phyloP scores from a whole-genome alignment of 768 basidiomycete species.

The Candolleomyces efflorescens region DNA sequence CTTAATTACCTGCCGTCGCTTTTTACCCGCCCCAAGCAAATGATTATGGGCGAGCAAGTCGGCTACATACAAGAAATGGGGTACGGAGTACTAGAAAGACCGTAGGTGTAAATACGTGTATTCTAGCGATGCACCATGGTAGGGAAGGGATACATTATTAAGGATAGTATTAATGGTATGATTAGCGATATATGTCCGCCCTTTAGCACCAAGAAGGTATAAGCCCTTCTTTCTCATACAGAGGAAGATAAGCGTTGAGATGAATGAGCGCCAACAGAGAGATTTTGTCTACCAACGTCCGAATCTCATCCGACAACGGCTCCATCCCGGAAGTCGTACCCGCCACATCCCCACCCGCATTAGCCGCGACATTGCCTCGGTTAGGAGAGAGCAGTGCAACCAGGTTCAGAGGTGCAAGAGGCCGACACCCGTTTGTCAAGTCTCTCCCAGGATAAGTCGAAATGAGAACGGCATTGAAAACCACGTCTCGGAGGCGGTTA shows the following conservation, averaged over 20 bases:
- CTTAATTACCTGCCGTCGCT: too few relatives aligned
- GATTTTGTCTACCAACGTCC: slow-evolving; percentile 64
- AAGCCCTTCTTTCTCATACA: slow-evolving; percentile 71
- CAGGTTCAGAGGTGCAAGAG: slow-evolving; percentile 6
- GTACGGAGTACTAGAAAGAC: too few relatives aligned
- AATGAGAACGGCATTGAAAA: slow-evolving; percentile 57
- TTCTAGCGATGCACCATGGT: too few relatives aligned
- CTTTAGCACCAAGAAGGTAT: slow-evolving; percentile 10
- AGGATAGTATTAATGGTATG: background rate
- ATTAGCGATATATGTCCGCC: background rate
- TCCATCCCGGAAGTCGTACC: slow-evolving; percentile 60
- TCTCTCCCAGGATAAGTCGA: slow-evolving; percentile 44
- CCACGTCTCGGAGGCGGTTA: slow-evolving; percentile 57
- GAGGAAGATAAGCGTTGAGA: slow-evolving; percentile 67
- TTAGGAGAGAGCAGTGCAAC: background rate
- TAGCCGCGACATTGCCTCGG: background rate
- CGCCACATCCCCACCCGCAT: background rate
- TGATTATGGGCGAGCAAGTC: too few relatives aligned
- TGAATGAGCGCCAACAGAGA: slow-evolving; percentile 72
- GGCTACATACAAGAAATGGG: too few relatives aligned
- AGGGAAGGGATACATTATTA: too few relatives aligned
- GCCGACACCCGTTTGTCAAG: slow-evolving; percentile 11
- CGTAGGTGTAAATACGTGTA: too few relatives aligned
- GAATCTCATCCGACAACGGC: slow-evolving; percentile 65
- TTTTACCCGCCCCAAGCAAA: too few relatives aligned